phyloP scores from a whole-genome alignment of 371 early-diverging fungal species.

The Entomophthora muscae region DNA sequence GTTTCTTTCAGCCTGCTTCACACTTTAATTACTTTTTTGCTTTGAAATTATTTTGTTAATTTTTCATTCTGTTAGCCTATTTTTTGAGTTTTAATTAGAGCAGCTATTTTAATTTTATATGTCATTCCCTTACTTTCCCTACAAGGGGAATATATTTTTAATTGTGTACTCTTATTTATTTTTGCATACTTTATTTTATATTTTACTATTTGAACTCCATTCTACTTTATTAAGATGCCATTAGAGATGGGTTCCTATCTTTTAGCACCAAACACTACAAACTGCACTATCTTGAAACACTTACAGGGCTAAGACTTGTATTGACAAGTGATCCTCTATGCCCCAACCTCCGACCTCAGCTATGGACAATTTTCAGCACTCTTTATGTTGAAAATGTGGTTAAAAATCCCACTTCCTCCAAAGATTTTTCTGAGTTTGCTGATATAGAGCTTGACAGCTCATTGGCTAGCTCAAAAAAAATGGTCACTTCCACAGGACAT shows the following conservation, averaged over 20 bases:
- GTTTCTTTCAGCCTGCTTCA: not conserved
- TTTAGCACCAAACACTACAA: not conserved
- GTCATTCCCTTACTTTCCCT: not conserved
- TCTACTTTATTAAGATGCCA: too few species aligned
- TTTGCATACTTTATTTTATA: too few species aligned
- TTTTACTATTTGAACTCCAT: too few species aligned
- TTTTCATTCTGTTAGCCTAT: too few species aligned
- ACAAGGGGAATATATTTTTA: not conserved
- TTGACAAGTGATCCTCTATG: not conserved
- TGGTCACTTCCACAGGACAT: not conserved
- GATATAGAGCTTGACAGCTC: not conserved
- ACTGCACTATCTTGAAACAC: constrained; percentile 3
- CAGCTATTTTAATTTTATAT: not conserved
- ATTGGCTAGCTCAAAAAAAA: not conserved
- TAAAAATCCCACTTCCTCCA: not conserved
- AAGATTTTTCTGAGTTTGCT: not conserved
- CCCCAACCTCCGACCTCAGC: not conserved
- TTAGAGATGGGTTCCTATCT: constrained; percentile 6
- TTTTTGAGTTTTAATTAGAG: too few species aligned
- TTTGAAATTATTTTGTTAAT: too few species aligned
- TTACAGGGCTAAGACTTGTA: constrained; percentile 1
- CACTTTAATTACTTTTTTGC: too few species aligned
- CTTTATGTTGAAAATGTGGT: not conserved
- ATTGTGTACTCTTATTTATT: not conserved
- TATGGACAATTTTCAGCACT: not conserved